Base-by-base conservation (phyloP, 768 basidiomycete genomes). In the Pisolithus tinctorius region DNA sequence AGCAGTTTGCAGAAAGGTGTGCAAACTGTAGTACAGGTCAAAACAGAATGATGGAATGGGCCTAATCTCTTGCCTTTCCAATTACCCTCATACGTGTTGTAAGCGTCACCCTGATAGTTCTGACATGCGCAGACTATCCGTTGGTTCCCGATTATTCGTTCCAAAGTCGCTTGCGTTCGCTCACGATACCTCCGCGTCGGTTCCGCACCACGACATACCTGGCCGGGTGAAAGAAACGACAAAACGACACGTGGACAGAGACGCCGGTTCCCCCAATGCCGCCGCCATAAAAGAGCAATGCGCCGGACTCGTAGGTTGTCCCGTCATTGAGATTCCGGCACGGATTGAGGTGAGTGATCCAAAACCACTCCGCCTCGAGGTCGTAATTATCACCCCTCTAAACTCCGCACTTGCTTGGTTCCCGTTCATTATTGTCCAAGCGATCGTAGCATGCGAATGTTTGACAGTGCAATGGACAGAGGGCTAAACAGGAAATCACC, bases 11-110 rank as follows among this genome's bases (percentile, higher is more conserved):
- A 7, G 30, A 74, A 20, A 20, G 20, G 20, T 77, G 54, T 78
- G 80, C 72, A 74, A 83, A 47, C 78, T 82, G 74, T 83, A 86
- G 63, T 85, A 86, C 20, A 83, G 85, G 60, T 85, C 83, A 53
- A 85, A 85, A 59, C 85, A 86, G 59, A 78, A 80, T 3, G 81
- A 77, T 65, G 69, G 0, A 50, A 20, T 20, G 73, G 67, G 6
- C 70, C 75, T 56, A 84, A 86, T 0, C 20, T 81, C 83, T 61
- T 85, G 83, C 0, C 80, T 76, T 62, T 86, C 83, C 6, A 71
- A 65, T 85, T 85, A 57, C 85, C 85, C 82, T 85, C 20, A 23
- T 4, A 67, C 78, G 52, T 57, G 81, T 82, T 42, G 84, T 85
- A 58, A 86, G 70, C 4, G 76, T 77, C 6, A 80, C 68, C 37